Evolutionary conservation across 116 monocot genomes (phyloP), one percentile per base, ranked within the genome.

Genomic region (Dioscorea cayenensis): DNA sequence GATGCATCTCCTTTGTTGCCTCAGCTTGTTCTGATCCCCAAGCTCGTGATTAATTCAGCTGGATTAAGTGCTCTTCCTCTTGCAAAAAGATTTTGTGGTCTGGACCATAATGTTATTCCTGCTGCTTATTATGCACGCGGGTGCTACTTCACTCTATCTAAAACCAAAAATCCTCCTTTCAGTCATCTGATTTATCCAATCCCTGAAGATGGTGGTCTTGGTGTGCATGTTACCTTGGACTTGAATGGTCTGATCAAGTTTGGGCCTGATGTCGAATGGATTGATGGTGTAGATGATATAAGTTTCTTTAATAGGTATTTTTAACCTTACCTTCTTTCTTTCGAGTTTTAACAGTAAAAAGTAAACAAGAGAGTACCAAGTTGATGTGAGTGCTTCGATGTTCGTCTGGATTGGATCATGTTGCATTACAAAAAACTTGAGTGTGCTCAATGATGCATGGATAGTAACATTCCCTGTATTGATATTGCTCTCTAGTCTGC

Each of bases 261-360:
- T 86, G 97, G 93, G 36, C 97, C 97, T 19, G 88, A 97, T 81
- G 97, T 97, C 43, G 88, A 92, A 83, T 97, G 97, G 97, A 90
- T 97, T 35, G 63, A 78, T 66, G 75, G 78, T 68, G 43, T 78
- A 16, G 86, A 90, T 83, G 88, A 83, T 69, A 76, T 76, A 49
- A 66, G 86, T 71, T 90, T 93, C 73, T 75, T 86, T 28, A 85
- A 90, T 78, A 76, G 88, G 93, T 90, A 87, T 72, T 4, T 38
- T 71, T 55, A 38, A 27, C 18, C 29, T 48, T 14, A 14, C 52
- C 37, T 64, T 22, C 0, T 19, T 50, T 14, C 43, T 27, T 50
- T 13, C 17, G 25, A 68, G 32, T 32, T 32, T 32, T 32, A 32
- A 4, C 50, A 49, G 43, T 23, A 68, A 25, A 3, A 43, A 43